phyloP scores from a whole-genome alignment of 768 basidiomycete species.

The Rhodosporidiobolus sp. region DNA sequence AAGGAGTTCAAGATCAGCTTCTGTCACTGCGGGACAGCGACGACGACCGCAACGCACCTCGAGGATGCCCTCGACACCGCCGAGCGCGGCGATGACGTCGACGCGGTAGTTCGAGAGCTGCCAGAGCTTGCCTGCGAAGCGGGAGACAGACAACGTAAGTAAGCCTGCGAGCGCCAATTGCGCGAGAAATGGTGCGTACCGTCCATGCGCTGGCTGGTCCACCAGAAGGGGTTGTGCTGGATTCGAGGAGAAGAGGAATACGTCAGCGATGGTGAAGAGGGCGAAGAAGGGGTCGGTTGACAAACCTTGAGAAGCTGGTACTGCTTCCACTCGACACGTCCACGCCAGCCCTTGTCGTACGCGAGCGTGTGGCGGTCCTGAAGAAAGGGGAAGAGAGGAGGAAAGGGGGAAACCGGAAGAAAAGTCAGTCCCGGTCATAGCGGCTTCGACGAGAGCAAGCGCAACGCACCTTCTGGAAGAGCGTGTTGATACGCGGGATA shows the following conservation, averaged over 20 bases:
- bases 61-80: conserved; percentile 76
- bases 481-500: conserved; percentile 95
- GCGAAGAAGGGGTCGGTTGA: background rate
- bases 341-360: conserved; percentile 98
- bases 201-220: conserved; percentile 84
- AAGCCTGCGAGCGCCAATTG: conserved; percentile 72
- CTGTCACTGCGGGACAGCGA: too few relatives aligned
- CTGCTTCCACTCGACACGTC: conserved; percentile 96
- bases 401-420: background rate
- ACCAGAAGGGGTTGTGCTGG: conserved; percentile 99
- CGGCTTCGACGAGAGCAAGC: too few relatives aligned
- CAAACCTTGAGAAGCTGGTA: conserved; percentile 74
- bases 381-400: background rate
- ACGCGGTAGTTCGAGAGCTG: conserved; percentile 97
- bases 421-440: too few relatives aligned
- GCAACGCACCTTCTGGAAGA: conserved; percentile 88
- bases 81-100: conserved; percentile 95
- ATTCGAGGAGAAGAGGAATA: conserved; percentile 56
- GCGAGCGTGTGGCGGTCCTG: conserved; percentile 70
- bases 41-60: conserved; percentile 43
- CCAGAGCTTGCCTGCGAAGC: conserved; percentile 68
- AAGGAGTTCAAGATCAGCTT: too few relatives aligned
- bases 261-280: conserved; percentile 14
- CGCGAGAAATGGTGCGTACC: conserved; percentile 54
- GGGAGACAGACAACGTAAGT: conserved; percentile 59